Evolutionary conservation across 768 basidiomycete species (phyloP), one percentile per base, ranked within the genome.

Genomic region (Lactarius evosmus): DNA sequence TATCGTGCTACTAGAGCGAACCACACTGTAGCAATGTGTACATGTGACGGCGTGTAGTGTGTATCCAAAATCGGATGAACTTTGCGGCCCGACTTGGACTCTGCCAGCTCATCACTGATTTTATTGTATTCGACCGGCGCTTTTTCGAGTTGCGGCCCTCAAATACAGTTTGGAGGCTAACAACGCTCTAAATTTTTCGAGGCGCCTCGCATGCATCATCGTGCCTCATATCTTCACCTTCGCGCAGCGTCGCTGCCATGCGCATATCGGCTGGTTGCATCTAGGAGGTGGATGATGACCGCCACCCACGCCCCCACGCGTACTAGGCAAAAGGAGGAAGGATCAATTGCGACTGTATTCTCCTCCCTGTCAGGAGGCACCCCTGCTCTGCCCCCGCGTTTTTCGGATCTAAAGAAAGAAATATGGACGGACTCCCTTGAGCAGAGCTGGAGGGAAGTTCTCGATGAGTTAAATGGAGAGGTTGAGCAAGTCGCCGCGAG

Each of bases 341-440:
- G 75, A n/a, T 73, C 77, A 25, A 82, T 85, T 44, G 78, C 78
- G 25, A 75, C 76, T 33, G 76, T 83, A 29, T 84, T 83, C 64
- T 74, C 78, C 0, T 79, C 80, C 3, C 74, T 83, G 8, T 75
- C 75, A 2, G 77, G 76, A 30, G 73, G 75, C 44, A 68, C 74
- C 1, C 72, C 72, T 1, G 73, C 72, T 5, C 79, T 89, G 5
- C 87, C 87, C 0, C 69, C 75, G 8, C 80, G 88, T 0, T 91
- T 89, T 64, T 68, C 78, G 0, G 78, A 80, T 7, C 72, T 92
- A 29, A 92, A 93, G 76, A 79, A 78, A 63, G 71, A 74, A 30
- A 63, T 90, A 0, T 82, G 81, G 74, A 73, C 66, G 9, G 82
- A 84, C 11, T 67, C 63, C 2, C 71, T 89, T 11, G 65, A 75